phyloP scores from a whole-genome alignment of 2,329 filamentous ascomycete species.

The Pseudogymnoascus destructans region DNA sequence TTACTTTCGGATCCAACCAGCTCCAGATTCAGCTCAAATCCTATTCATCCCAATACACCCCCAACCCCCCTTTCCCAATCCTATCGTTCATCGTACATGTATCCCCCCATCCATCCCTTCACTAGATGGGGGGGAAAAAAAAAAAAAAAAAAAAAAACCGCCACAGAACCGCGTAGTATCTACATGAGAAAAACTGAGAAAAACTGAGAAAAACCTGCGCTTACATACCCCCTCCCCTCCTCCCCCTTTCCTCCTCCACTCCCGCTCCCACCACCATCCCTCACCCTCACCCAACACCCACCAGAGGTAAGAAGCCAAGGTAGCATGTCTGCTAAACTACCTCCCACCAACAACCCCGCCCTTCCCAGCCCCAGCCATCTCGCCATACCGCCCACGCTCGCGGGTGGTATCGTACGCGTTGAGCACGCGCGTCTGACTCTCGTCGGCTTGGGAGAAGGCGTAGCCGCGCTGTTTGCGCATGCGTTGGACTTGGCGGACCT shows the following conservation, averaged over 20 bases:
- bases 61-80: not conserved
- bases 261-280: not conserved
- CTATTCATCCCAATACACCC: not conserved
- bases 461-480: slow-evolving; percentile 99
- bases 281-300: not conserved
- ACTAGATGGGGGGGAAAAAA: too few relatives aligned
- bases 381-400: slow-evolving; percentile 81
- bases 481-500: slow-evolving; percentile 92
- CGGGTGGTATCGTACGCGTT: slow-evolving; percentile 97
- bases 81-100: not conserved
- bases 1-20: too few relatives aligned
- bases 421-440: slow-evolving; percentile 85
- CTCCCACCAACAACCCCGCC: not conserved
- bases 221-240: not conserved
- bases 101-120: not conserved
- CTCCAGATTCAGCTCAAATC: not conserved
- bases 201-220: too few relatives aligned
- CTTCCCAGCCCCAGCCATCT: slow-evolving; percentile 46
- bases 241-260: too few relatives aligned
- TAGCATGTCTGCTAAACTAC: too few relatives aligned
- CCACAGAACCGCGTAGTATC: not conserved
- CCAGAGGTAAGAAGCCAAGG: not conserved
- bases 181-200: not conserved
- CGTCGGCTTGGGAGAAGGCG: slow-evolving; percentile 94
- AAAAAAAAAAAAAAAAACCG: too few relatives aligned